Evolutionary conservation across 163 green algal genomes (phyloP).

Genomic region (Botryococcus braunii): DNA sequence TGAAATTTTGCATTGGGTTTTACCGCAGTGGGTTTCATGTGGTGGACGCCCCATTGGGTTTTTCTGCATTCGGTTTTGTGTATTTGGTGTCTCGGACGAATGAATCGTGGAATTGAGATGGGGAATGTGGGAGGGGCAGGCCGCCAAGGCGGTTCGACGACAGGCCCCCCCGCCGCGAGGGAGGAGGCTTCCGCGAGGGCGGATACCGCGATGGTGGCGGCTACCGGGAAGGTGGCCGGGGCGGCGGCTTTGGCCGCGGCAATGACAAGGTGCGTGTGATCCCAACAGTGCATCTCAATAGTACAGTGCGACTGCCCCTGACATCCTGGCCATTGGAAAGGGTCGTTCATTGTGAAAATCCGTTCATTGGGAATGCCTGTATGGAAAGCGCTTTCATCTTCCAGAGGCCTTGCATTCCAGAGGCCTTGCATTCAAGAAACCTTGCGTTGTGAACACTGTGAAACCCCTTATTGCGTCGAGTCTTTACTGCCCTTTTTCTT

Average conservation of each 20-base stretch:
- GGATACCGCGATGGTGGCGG: constrained; percentile 39
- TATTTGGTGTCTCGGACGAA: not conserved
- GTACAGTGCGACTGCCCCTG: not conserved
- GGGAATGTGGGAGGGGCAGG: constrained; percentile 8
- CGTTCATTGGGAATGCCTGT: not conserved
- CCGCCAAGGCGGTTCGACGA: constrained; percentile 31
- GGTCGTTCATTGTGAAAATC: not conserved
- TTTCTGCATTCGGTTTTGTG: not conserved
- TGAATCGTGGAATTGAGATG: not conserved
- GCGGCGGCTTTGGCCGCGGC: constrained; percentile 46
- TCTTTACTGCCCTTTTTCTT: too few relatives aligned
- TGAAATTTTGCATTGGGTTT: not conserved
- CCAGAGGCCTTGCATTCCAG: not conserved
- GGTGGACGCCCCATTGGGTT: not conserved
- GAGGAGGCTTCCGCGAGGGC: constrained; percentile 46
- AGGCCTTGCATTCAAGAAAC: not conserved
- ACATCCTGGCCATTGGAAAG: not conserved
- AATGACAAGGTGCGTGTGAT: constrained; percentile 45
- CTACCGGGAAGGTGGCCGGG: constrained; percentile 34
- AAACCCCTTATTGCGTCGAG: too few relatives aligned
- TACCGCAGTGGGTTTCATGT: not conserved
- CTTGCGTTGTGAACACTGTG: not conserved
- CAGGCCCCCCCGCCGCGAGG: constrained; percentile 8
- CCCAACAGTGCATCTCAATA: not conserved
- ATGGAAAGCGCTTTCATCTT: not conserved